phyloP scores from a whole-genome alignment of 371 early-diverging fungal species.

The Mucor saturninus region DNA sequence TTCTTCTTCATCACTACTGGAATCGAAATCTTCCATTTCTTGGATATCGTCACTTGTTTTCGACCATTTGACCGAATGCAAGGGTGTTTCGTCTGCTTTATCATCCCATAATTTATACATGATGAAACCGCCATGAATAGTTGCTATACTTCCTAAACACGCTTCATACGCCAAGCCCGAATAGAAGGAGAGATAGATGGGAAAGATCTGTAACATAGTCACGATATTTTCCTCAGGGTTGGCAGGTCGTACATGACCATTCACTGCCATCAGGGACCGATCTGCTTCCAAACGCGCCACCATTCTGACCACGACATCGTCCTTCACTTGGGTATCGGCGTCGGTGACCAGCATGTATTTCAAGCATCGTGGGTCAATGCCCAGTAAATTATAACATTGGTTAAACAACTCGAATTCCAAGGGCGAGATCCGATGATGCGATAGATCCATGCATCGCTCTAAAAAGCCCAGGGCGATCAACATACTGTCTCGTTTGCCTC shows the following conservation, averaged over 20 bases:
- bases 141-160: constrained; percentile 44
- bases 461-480: constrained; percentile 45
- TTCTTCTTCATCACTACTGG: constrained; percentile 16
- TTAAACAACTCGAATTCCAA: constrained; percentile 54
- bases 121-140: constrained; percentile 50
- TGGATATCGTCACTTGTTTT: constrained; percentile 45
- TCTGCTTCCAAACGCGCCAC: constrained; percentile 45
- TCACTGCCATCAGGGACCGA: constrained; percentile 44
- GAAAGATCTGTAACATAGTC: constrained; percentile 57
- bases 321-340: constrained; percentile 49
- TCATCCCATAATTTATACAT: constrained; percentile 53
- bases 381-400: constrained; percentile 49
- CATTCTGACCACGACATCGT: constrained; percentile 37
- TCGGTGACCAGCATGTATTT: constrained; percentile 57
- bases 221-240: constrained; percentile 52
- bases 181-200: constrained; percentile 41
- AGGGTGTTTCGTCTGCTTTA: not conserved
- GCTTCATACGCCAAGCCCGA: constrained; percentile 54
- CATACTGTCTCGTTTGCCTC: constrained; percentile 54
- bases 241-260: constrained; percentile 52
- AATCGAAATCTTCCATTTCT: constrained; percentile 9
- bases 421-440: constrained; percentile 45
- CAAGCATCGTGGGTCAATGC: constrained; percentile 49
- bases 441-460: constrained; percentile 53
- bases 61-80: constrained; percentile 26